Evolutionary conservation across 768 basidiomycete genomes (phyloP), one percentile per base, ranked within the genome.

Genomic region (Phlegmacium glaucopus): DNA sequence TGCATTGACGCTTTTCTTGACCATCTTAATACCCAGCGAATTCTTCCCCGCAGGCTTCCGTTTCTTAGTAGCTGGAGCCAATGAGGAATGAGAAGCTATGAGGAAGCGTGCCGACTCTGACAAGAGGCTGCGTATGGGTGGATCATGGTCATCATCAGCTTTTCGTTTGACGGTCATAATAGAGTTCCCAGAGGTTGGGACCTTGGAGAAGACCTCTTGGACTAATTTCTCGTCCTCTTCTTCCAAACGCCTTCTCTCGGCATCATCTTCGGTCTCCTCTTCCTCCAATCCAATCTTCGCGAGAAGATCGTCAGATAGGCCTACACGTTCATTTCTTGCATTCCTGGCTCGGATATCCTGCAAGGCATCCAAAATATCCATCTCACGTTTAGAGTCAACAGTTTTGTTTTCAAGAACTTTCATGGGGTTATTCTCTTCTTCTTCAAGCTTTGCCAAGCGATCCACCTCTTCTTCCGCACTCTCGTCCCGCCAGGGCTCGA

Each of bases 361-460:
- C 48, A 99, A 73, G 10, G 92, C 92, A 62, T 99, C 96, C 56
- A 98, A 77, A 45, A 95, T 87, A 60, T 97, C 96, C 96, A 99
- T 99, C 70, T 97, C 95, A 43, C 94, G 81, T 66, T 95, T 94
- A 28, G 90, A 90, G 69, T 95, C 91, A 37, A 83, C 74, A 28
- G 92, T 94, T 44, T 90, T 85, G 65, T 91, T 90, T 76, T 99
- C 96, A 39, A 98, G 76, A 26, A 80, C 89, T 60, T 94, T 93
- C 95, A 99, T 99, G 3, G 96, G 93, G 60, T 96, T 92, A 66
- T 93, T 91, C 66, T 93, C 92, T 58, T 93, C 93, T 61, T 88
- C 93, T 60, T 94, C 93, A 17, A 93, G 65, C 61, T 86, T 85
- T 18, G 87, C 87, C 17, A 94, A 74, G 42, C 86, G 74, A 55